These are phyloP conservation scores for Russula foetens DNA, from an alignment of 768 basidiomycete species.

Conservation along the genomic window DNA sequence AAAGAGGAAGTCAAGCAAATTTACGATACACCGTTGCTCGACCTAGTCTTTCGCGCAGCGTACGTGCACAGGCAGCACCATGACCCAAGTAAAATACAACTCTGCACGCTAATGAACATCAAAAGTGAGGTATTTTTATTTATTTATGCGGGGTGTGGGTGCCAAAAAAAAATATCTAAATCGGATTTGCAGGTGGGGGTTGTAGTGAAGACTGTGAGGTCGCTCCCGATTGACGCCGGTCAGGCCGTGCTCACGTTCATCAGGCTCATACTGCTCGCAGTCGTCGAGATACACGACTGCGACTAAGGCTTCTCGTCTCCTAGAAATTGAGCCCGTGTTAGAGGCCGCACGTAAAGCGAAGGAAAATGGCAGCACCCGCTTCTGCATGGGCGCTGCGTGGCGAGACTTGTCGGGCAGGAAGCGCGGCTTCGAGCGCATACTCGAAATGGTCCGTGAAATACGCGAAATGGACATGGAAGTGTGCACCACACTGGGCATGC, in stretches of 20 bases:
- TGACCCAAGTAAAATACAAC: slow-evolving; percentile 84
- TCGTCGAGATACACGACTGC: slow-evolving; percentile 88
- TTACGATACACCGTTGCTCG: slow-evolving; percentile 79
- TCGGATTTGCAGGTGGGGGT: slow-evolving; percentile 62
- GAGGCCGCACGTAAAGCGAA: slow-evolving; percentile 91
- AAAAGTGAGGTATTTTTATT: slow-evolving; percentile 69
- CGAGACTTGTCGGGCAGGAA: slow-evolving; percentile 89
- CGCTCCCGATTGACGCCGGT: slow-evolving; percentile 1
- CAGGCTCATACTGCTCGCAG: slow-evolving; percentile 96
- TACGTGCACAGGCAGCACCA: slow-evolving; percentile 79
- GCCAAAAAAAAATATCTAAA: slow-evolving; percentile 12
- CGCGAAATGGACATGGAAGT: slow-evolving; percentile 99
- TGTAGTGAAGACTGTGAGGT: slow-evolving; percentile 80
- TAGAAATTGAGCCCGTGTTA: slow-evolving; percentile 87
- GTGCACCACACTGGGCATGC: slow-evolving; percentile 97
- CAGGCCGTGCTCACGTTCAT: slow-evolving; percentile 9
- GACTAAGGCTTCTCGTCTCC: slow-evolving; percentile 79
- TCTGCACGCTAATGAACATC: slow-evolving; percentile 98
- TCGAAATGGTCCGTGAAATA: slow-evolving; percentile 86
- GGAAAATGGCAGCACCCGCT: slow-evolving; percentile 92
- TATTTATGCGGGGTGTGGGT: slow-evolving; percentile 25
- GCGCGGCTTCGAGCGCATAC: slow-evolving; percentile 86
- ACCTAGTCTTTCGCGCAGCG: slow-evolving; percentile 83
- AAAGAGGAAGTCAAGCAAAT: slow-evolving; percentile 76
- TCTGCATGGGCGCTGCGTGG: slow-evolving; percentile 99